phyloP scores from a whole-genome alignment of 768 basidiomycete genomes.

The Suillus decipiens region DNA sequence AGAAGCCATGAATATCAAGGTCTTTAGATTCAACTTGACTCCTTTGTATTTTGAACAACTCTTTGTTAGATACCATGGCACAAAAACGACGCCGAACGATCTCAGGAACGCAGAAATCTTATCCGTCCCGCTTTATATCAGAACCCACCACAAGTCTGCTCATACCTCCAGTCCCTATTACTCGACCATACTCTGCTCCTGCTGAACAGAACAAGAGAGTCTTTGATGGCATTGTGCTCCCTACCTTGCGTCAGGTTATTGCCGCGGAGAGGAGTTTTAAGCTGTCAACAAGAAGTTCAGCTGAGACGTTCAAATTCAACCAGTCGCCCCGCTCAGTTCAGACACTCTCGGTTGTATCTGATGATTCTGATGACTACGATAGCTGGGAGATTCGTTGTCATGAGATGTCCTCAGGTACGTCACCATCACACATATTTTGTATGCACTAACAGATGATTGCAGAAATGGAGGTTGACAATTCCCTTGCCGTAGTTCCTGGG shows the following conservation, averaged over 20 bases:
- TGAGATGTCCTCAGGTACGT: conserved; percentile 24
- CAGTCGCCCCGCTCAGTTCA: conserved; percentile 3
- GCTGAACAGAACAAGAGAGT: conserved; percentile 16
- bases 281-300: neutral
- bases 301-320: neutral
- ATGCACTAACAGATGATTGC: neutral
- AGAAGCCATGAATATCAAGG: neutral
- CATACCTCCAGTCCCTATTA: conserved; percentile 21
- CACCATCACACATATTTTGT: neutral
- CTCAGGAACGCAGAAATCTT: conserved; percentile 14
- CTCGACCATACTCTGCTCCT: conserved; percentile 28
- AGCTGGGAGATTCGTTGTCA: conserved; percentile 32
- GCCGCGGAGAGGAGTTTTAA: conserved; percentile 14
- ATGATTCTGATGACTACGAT: conserved; percentile 29
- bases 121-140: conserved; percentile 25
- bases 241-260: conserved; percentile 22
- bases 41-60: neutral
- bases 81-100: conserved; percentile 25
- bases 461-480: conserved; percentile 29
- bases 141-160: conserved; percentile 30
- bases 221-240: conserved; percentile 35
- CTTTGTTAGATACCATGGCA: conserved; percentile 18
- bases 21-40: conserved; percentile 13
- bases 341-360: conserved; percentile 13
- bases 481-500: conserved; percentile 14